A percentile compares a stretch with the other conserved stretches of the same genome.
Conservation (phyloP, 2,329 filamentous ascomycete genomes). For the Penicillium sp. region DNA sequence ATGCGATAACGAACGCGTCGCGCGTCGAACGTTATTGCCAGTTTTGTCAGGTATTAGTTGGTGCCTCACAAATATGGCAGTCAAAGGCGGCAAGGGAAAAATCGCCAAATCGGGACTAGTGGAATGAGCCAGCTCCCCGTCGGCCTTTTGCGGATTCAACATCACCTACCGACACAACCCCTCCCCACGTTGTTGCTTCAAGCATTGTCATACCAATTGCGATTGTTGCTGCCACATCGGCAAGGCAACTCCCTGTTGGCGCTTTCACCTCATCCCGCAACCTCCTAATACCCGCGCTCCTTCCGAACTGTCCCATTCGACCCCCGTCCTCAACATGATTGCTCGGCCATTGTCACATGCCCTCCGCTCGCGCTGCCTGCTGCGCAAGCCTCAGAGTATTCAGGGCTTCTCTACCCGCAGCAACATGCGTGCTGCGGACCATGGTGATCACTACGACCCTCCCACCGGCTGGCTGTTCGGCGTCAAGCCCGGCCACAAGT, state of each 20-base stretch:
- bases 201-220: constrained; percentile 28
- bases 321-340: constrained; percentile 34
- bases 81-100: constrained; percentile 23
- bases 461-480: constrained; percentile 90
- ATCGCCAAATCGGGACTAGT: constrained; percentile 28
- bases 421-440: constrained; percentile 44
- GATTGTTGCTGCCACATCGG: constrained; percentile 9
- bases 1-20: constrained; percentile 28
- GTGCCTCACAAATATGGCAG: constrained; percentile 22
- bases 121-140: constrained; percentile 24
- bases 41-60: constrained; percentile 12
- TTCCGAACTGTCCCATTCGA: constrained; percentile 10
- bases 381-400: constrained; percentile 33
- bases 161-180: constrained; percentile 32
- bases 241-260: constrained; percentile 11
- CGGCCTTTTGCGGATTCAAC: constrained; percentile 40
- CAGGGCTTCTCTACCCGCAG: constrained; percentile 41
- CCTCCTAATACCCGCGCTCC: constrained; percentile 1
- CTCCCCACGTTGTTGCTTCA: constrained; percentile 24
- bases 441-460: constrained; percentile 79
- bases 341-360: constrained; percentile 36
- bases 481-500: constrained; percentile 90
- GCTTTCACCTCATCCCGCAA: constrained; percentile 5
- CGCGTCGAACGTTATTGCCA: constrained; percentile 27
- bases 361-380: constrained; percentile 38